Evolutionary conservation across 208 protist species (phyloP).

Genomic region (Trypanosomatidae sp.): DNA sequence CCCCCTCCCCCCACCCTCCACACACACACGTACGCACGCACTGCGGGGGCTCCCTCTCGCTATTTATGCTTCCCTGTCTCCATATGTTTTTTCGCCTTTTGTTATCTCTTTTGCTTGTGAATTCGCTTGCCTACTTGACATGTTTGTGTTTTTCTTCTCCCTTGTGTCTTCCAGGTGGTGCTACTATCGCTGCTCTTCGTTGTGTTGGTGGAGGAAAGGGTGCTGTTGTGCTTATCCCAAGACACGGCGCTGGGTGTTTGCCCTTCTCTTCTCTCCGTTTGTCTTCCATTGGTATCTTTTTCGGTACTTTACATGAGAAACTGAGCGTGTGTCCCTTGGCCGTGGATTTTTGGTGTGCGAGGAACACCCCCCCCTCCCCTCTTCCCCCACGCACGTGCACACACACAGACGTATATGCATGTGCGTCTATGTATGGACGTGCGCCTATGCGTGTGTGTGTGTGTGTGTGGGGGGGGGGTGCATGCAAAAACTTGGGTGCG

Average conservation of each 20-base stretch:
- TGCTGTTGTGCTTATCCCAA: background rate
- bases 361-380: no score
- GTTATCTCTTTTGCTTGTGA: background rate
- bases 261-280: background rate
- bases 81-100: background rate
- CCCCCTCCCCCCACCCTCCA: background rate
- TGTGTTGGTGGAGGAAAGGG: background rate
- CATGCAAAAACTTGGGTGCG: background rate
- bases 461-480: background rate
- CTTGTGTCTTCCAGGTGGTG: background rate
- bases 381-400: background rate
- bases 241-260: background rate
- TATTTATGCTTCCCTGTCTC: background rate
- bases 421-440: no score
- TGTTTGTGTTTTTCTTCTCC: background rate
- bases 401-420: no score
- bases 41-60: background rate
- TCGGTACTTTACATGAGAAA: background rate
- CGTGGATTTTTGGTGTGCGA: no score
- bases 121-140: background rate
- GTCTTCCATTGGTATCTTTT: background rate
- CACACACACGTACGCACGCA: no score
- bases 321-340: no score
- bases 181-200: background rate
- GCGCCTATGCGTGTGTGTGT: background rate